Conservation (phyloP, 1,284 basidiomycete species). For the Sporisorium sorghi region DNA sequence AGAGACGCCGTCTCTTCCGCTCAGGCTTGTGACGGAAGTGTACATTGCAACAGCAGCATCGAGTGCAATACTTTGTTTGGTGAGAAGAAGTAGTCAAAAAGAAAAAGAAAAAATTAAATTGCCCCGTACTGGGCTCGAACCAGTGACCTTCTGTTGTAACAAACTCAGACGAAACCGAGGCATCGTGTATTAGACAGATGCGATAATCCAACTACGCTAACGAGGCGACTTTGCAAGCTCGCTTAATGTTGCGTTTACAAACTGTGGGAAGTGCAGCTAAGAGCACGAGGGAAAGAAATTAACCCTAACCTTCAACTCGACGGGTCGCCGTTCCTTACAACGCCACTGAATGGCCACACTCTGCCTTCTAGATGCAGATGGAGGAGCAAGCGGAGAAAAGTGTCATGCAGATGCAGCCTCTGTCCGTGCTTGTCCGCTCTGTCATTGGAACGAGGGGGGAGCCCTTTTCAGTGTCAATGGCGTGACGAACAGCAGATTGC, state of each 20-base stretch:
- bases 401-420: not conserved
- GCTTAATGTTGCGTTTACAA: not conserved
- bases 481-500: too few species aligned
- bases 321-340: too few species aligned
- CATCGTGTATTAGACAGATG: slow-evolving; percentile 50
- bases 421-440: slow-evolving; percentile 29
- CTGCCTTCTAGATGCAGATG: not conserved
- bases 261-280: too few species aligned
- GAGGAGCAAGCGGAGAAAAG: slow-evolving; percentile 22
- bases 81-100: not conserved
- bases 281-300: too few species aligned
- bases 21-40: too few species aligned
- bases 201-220: slow-evolving; percentile 56
- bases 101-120: slow-evolving; percentile 24
- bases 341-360: not conserved
- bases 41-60: too few species aligned
- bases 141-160: slow-evolving; percentile 55
- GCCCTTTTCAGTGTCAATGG: too few species aligned
- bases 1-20: not conserved
- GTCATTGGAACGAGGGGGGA: too few species aligned
- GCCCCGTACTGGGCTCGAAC: slow-evolving; percentile 58
- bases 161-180: slow-evolving; percentile 27
- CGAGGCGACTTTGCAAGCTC: not conserved
- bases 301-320: too few species aligned
- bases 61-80: too few species aligned